A percentile compares a stretch with the other conserved stretches of the same genome.
Conservation (phyloP, 2,329 filamentous ascomycete genomes). For the Chaetomium strumarium region DNA sequence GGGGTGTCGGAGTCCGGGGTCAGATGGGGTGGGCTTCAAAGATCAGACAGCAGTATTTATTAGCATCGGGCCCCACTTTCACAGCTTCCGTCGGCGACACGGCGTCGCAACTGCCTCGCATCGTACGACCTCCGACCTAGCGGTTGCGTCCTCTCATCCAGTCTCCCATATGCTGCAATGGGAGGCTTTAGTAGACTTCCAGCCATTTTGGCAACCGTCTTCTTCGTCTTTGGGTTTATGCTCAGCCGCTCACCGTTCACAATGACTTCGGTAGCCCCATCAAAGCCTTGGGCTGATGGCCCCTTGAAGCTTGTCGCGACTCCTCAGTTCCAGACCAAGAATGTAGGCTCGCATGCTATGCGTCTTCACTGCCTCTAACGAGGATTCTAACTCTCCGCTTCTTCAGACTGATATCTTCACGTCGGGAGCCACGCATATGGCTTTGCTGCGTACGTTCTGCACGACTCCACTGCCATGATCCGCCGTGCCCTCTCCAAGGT, state of each 20-base stretch:
- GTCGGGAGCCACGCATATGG: slow-evolving; percentile 55
- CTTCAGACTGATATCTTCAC: slow-evolving; percentile 52
- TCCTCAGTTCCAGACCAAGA: slow-evolving; percentile 47
- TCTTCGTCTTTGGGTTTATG: slow-evolving; percentile 31
- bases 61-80: slow-evolving; percentile 3
- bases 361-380: not conserved
- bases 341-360: slow-evolving; percentile 30
- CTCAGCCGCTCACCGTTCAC: slow-evolving; percentile 34
- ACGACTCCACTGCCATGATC: not conserved
- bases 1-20: too few species aligned
- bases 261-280: slow-evolving; percentile 32
- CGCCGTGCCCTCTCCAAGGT: not conserved
- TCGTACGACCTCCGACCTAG: slow-evolving; percentile 16
- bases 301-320: slow-evolving; percentile 51
- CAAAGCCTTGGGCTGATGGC: slow-evolving; percentile 46
- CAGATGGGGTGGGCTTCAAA: too few species aligned
- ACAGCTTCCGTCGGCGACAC: not conserved
- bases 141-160: not conserved
- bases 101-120: not conserved
- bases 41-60: slow-evolving; percentile 5
- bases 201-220: slow-evolving; percentile 19
- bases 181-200: slow-evolving; percentile 10
- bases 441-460: slow-evolving; percentile 34
- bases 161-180: slow-evolving; percentile 13
- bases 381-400: not conserved